Evolutionary conservation across 2,329 filamentous ascomycete genomes (phyloP), one percentile per base, ranked within the genome.

Genomic region (Aspergillus sp.): DNA sequence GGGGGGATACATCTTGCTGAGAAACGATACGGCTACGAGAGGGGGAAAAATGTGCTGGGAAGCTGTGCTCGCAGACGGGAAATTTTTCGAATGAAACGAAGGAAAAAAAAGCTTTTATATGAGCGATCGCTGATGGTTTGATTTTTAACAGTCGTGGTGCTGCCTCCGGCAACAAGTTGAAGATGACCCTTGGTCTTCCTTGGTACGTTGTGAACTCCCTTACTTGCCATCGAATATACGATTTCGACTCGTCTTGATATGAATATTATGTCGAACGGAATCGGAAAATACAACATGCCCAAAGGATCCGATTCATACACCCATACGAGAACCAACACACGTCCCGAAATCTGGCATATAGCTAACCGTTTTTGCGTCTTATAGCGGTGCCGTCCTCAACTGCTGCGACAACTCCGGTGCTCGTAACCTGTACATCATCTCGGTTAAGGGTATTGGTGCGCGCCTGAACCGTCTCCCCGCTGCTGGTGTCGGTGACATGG

Each of bases 171-270:
- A 94, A 94, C 88, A 98, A 98, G 88, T 88, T 97, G 70, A 97
- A 95, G 88, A 98, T 98, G 93, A 96, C 93, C 75, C 89, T 98
- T 77, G 93, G 89, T 96, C 90, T 98, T 69, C 93, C 93, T 78
- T 90, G 95, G 90, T 96, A 95, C 75, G 90, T 88, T 68, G 19
- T 19, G 19, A 19, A 19, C 19, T 19, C 19, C 19, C 19, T 19
- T 2, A 2, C 19, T 19, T 19, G 4, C 19, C 19, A 19, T 19
- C 19, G 31, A 32, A 32, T 4, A 8, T 4, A 32, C 8, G 2
- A 8, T n/a, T 35, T 13, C 9, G 11, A 35, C 7, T 13, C 33
- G 12, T 13, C n/a, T 35, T 13, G 11, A 35, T 35, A 8, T 8
- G 8, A 32, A 9, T 32, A 9, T 32, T 8, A 2, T n/a, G 8